A percentile compares a stretch with the other conserved stretches of the same genome.
Evolutionary conservation across 2,329 filamentous ascomycete species (phyloP).

Genomic region (Aspergillus aculeatus): DNA sequence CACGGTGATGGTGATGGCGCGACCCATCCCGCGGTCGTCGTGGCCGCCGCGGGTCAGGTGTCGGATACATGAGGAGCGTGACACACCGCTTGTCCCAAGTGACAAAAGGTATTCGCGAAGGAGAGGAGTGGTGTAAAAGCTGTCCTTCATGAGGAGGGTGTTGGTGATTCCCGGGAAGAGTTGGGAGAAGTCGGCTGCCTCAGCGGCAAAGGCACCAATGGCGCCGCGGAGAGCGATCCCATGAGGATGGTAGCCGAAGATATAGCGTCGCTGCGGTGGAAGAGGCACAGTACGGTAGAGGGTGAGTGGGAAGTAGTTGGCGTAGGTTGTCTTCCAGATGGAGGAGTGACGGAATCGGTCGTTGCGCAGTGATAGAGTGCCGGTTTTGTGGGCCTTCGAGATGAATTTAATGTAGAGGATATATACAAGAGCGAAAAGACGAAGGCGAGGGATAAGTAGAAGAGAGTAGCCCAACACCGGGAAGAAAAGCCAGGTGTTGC

Average conservation of each 20-base stretch:
- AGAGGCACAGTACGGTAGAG: conserved; percentile 76
- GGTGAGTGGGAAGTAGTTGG: conserved; percentile 76
- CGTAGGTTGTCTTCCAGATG: conserved; percentile 74
- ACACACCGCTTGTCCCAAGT: conserved; percentile 75
- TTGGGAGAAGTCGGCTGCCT: conserved; percentile 72
- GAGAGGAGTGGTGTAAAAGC: conserved; percentile 79
- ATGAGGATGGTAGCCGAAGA: conserved; percentile 87
- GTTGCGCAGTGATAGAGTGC: conserved; percentile 66
- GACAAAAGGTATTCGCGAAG: conserved; percentile 81
- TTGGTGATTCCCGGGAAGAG: conserved; percentile 87
- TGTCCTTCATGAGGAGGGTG: conserved; percentile 77
- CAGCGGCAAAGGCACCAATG: conserved; percentile 76
- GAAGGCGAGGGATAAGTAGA: conserved; percentile 75
- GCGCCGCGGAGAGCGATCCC: conserved; percentile 86
- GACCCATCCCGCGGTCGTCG: conserved; percentile 73
- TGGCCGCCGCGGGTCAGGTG: conserved; percentile 69
- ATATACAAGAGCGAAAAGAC: conserved; percentile 68
- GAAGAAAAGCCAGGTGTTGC: conserved; percentile 30
- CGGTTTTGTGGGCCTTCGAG: conserved; percentile 68
- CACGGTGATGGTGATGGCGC: conserved; percentile 85
- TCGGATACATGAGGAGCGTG: conserved; percentile 78
- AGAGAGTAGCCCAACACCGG: conserved; percentile 77
- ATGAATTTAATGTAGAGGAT: conserved; percentile 68
- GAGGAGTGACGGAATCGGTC: conserved; percentile 67
- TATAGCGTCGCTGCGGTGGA: conserved; percentile 75